phyloP scores from a whole-genome alignment of 306 rosid species.

The Trichosanthes cucumerina region DNA sequence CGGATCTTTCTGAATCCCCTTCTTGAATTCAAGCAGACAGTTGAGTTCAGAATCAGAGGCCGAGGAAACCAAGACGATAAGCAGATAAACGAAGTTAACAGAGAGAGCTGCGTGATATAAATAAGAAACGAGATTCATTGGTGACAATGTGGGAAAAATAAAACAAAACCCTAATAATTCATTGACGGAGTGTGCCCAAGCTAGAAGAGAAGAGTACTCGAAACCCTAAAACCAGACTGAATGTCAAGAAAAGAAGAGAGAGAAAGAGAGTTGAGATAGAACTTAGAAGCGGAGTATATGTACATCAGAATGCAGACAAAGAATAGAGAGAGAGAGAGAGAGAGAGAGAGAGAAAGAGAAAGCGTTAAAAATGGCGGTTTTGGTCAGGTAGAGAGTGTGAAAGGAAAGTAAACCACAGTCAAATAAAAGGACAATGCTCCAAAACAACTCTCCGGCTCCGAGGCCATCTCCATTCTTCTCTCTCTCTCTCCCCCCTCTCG shows the following conservation, averaged over 20 bases:
- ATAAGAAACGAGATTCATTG: constrained; percentile 47
- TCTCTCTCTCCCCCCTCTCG: neutral
- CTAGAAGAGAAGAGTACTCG: constrained; percentile 3
- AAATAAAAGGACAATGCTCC: constrained; percentile 35
- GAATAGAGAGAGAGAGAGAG: constrained; percentile 10
- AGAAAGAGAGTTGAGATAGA: constrained; percentile 6
- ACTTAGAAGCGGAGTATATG: constrained; percentile 7
- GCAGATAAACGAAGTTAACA: constrained; percentile 10
- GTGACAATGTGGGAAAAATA: constrained; percentile 21
- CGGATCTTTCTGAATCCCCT: constrained; percentile 65
- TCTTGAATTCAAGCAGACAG: constrained; percentile 74
- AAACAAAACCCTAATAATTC: constrained; percentile 34
- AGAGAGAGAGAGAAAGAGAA: constrained; percentile 12
- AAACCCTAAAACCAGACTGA: constrained; percentile 48
- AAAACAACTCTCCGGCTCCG: constrained; percentile 8
- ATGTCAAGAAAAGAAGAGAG: neutral
- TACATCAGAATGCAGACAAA: constrained; percentile 5
- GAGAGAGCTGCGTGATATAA: neutral
- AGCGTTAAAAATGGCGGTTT: constrained; percentile 55
- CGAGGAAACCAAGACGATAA: constrained; percentile 8
- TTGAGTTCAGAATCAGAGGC: constrained; percentile 59
- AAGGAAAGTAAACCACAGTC: constrained; percentile 51
- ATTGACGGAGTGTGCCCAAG: constrained; percentile 13
- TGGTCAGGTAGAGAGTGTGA: constrained; percentile 60
- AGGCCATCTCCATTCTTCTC: neutral